These are phyloP conservation scores for Westerdykella aurantiaca DNA, from an alignment of 2,329 filamentous ascomycete genomes.

Conservation along the genomic window DNA sequence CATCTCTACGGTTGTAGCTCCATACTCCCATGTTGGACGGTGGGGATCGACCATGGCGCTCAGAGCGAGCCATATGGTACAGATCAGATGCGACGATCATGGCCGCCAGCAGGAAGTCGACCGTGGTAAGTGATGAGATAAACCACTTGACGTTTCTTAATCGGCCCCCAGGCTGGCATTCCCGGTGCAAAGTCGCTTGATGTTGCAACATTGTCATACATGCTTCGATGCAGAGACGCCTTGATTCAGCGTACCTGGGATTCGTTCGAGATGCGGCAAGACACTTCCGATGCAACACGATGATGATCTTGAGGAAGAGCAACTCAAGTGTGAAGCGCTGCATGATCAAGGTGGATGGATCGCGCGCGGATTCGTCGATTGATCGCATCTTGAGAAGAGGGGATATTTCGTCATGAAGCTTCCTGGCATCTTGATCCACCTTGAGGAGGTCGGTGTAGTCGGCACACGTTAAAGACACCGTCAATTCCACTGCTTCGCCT, in stretches of 20 bases:
- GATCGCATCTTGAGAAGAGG: conserved; percentile 71
- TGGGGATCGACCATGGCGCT: conserved; percentile 34
- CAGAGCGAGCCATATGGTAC: conserved; percentile 57
- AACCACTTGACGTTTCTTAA: conserved; percentile 71
- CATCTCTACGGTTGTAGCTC: conserved; percentile 51
- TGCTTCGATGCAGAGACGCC: conserved; percentile 77
- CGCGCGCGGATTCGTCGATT: conserved; percentile 66
- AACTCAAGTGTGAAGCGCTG: conserved; percentile 79
- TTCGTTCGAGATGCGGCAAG: conserved; percentile 72
- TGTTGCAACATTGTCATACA: conserved; percentile 76
- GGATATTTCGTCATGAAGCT: conserved; percentile 61
- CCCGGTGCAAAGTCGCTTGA: conserved; percentile 67
- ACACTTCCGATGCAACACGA: conserved; percentile 83
- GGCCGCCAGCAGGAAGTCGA: conserved; percentile 79
- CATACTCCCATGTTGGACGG: conserved; percentile 39
- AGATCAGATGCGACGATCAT: conserved; percentile 81
- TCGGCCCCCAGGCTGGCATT: conserved; percentile 66
- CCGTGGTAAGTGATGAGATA: conserved; percentile 70
- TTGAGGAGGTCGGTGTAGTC: conserved; percentile 59
- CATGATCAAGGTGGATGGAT: conserved; percentile 65
- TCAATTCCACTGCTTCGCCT: conserved; percentile 64
- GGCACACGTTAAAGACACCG: conserved; percentile 56
- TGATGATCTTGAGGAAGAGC: conserved; percentile 82
- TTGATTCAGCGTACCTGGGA: conserved; percentile 74
- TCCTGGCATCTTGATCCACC: conserved; percentile 53